Evolutionary conservation across 1,284 basidiomycete species (phyloP), one percentile per base, ranked within the genome.

Genomic region (Cutaneotrichosporon sp.): DNA sequence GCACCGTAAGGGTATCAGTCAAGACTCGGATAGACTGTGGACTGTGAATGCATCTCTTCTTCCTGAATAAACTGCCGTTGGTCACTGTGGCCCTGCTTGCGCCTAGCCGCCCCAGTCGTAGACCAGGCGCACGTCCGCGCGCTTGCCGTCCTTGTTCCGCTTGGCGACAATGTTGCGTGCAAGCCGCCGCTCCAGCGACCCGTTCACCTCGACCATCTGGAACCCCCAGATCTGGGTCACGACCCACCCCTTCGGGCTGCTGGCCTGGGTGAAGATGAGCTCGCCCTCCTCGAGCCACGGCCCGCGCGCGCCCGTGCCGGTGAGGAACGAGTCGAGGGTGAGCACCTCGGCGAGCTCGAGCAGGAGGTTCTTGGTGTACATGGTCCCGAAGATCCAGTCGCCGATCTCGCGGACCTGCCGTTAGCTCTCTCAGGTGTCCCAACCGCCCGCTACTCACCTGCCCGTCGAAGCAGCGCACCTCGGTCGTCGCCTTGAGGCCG

Each of bases 161-260:
- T 20, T 52, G n/a, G 50, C 55, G 33, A 36, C 24, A n/a, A 61
- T 29, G 60, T 57, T 56, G 29, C 60, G 60, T 31, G 33, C 50
- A 11, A 53, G 53, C 18, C 50, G 49, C 38, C 60, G 49, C 60
- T 61, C 55, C 2, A 13, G 4, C 24, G 18, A 24, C 24, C 58
- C 58, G n/a, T 33, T 8, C 42, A 56, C 54, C 9, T 46, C 55
- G 11, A 61, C 22, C 7, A 18, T 38, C 55, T 56, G 50, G 51
- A 61, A 61, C 8, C 60, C 60, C 60, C 60, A 61, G 50, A 57
- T 45, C 55, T 61, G 60, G 7, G 47, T 47, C 1, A 50, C 55
- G 43, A 33, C 16, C 60, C 60, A 61, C 34, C 59, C 54, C 33
- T 24, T 53, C 49, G 42, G 31, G 43, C 42, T 53, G 24, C 43